phyloP scores from a whole-genome alignment of 371 early-diverging fungal genomes.

The Sporodiniella umbellata region DNA sequence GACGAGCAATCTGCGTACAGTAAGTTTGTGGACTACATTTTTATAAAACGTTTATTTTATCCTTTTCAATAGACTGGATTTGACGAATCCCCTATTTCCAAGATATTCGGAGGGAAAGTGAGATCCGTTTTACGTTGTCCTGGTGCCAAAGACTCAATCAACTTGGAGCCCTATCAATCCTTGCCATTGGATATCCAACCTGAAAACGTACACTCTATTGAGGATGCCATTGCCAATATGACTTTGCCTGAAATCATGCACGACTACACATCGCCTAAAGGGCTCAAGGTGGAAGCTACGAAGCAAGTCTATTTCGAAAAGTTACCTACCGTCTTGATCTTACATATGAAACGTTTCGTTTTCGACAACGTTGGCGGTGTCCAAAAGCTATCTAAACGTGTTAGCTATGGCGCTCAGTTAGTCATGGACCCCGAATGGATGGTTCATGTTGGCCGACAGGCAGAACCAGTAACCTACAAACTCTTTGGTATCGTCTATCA shows the following conservation, averaged over 20 bases:
- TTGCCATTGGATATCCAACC: slow-evolving; percentile 90
- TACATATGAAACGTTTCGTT: slow-evolving; percentile 93
- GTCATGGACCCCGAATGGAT: slow-evolving; percentile 69
- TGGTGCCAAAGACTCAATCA: slow-evolving; percentile 79
- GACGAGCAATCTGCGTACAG: slow-evolving; percentile 44
- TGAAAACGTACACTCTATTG: slow-evolving; percentile 70
- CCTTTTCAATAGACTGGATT: slow-evolving; percentile 47
- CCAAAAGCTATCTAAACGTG: slow-evolving; percentile 83
- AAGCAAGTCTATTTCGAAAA: slow-evolving; percentile 82
- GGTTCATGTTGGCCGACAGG: slow-evolving; percentile 44
- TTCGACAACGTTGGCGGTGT: slow-evolving; percentile 78
- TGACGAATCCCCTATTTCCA: slow-evolving; percentile 76
- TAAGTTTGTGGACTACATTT: slow-evolving; percentile 4
- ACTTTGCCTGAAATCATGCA: slow-evolving; percentile 75
- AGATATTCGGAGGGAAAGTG: slow-evolving; percentile 83
- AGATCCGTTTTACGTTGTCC: slow-evolving; percentile 76
- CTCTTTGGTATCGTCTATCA: slow-evolving; percentile 85
- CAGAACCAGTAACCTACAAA: slow-evolving; percentile 45
- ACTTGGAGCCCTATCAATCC: slow-evolving; percentile 84
- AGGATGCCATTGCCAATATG: slow-evolving; percentile 82
- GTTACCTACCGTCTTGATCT: slow-evolving; percentile 90
- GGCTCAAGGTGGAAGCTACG: slow-evolving; percentile 68
- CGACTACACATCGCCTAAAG: slow-evolving; percentile 47
- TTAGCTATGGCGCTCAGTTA: slow-evolving; percentile 68
- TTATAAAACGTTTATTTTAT: background rate